Evolutionary conservation across 768 basidiomycete species (phyloP).

Genomic region (Kondoa malvinella): DNA sequence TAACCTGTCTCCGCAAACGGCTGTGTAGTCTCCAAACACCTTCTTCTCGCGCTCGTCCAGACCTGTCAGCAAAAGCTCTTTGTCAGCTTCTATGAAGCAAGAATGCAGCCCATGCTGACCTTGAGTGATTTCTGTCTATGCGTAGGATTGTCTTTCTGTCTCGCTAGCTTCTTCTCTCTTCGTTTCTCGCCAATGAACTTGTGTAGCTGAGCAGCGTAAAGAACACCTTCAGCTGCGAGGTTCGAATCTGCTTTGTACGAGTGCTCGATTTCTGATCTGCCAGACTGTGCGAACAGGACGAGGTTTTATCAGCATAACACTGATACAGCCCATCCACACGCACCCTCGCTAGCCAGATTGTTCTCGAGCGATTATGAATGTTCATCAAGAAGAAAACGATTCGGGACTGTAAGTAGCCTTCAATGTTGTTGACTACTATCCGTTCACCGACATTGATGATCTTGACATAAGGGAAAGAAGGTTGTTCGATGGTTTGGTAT

Average conservation of each 20-base stretch:
- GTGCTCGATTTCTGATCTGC: constrained; percentile 95
- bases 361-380: constrained; percentile 80
- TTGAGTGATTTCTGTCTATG: constrained; percentile 29
- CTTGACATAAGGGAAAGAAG: constrained; percentile 80
- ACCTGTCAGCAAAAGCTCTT: constrained; percentile 41
- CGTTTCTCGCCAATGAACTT: constrained; percentile 77
- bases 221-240: constrained; percentile 84
- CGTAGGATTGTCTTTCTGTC: constrained; percentile 40
- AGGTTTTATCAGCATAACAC: too few relatives aligned
- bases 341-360: constrained; percentile 91
- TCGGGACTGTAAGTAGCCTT: constrained; percentile 77
- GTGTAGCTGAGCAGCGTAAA: constrained; percentile 74
- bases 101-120: constrained; percentile 20
- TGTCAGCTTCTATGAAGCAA: background rate
- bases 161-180: constrained; percentile 40
- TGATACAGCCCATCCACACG: too few relatives aligned
- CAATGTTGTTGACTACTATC: constrained; percentile 81
- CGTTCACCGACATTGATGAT: constrained; percentile 94
- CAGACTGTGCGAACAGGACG: constrained; percentile 47
- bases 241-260: constrained; percentile 98
- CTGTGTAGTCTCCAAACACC: constrained; percentile 91
- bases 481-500: constrained; percentile 83
- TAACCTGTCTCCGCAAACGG: constrained; percentile 47
- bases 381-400: constrained; percentile 99
- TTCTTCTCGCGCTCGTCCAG: constrained; percentile 86